Evolutionary conservation across 2,329 filamentous ascomycete genomes (phyloP).

Genomic region (Alternaria triticina): DNA sequence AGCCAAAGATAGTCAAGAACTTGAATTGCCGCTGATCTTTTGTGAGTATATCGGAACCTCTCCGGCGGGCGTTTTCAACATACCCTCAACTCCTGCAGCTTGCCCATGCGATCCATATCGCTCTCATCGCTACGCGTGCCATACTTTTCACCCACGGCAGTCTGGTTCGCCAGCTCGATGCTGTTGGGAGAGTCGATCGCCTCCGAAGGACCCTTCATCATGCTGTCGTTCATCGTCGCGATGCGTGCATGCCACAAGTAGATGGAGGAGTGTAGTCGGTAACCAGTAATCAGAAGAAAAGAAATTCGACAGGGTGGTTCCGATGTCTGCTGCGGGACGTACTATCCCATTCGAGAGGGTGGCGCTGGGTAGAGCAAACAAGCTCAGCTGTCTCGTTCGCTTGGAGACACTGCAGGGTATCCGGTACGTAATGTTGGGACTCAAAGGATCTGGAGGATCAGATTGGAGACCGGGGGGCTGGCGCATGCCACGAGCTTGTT

Average conservation of each 20-base stretch:
- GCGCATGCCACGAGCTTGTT: neutral
- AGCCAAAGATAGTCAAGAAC: slow-evolving; percentile 20
- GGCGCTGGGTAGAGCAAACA: neutral
- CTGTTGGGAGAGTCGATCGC: neutral
- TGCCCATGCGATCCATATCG: slow-evolving; percentile 31
- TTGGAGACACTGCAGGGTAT: neutral
- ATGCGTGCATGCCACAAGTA: neutral
- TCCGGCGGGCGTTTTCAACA: neutral
- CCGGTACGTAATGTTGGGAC: slow-evolving; percentile 1
- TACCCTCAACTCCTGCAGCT: slow-evolving; percentile 21
- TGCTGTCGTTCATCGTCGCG: neutral
- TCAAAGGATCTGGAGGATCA: neutral
- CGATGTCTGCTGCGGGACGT: neutral
- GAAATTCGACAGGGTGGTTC: neutral
- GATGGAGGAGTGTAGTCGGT: neutral
- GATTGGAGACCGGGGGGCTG: neutral
- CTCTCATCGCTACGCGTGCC: slow-evolving; percentile 12
- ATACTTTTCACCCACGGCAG: slow-evolving; percentile 1
- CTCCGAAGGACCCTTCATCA: slow-evolving; percentile 2
- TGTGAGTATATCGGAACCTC: neutral
- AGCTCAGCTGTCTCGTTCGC: neutral
- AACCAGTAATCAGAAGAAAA: neutral
- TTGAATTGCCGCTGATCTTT: slow-evolving; percentile 18
- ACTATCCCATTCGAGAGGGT: neutral
- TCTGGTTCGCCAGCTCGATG: neutral